A percentile compares a stretch with the other conserved stretches of the same genome.
Evolutionary conservation across 768 basidiomycete species (phyloP).

Genomic region (Solioccasus polychromus): DNA sequence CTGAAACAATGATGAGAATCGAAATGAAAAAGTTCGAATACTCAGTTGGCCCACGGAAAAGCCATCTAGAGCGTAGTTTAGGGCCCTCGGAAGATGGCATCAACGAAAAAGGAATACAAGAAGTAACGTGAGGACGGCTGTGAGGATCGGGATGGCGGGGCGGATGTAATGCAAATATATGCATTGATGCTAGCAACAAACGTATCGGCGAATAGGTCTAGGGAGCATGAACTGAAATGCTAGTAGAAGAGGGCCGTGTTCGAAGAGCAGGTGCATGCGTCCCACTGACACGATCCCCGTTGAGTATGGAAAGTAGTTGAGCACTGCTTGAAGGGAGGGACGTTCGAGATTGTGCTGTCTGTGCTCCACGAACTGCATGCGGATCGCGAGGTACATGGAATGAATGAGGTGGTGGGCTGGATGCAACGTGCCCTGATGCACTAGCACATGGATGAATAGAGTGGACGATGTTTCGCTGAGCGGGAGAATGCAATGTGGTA

Average conservation of each 20-base stretch:
- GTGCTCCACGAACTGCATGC: slow-evolving; percentile 10
- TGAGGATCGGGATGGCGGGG: neutral
- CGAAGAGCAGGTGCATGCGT: slow-evolving; percentile 8
- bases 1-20: slow-evolving; percentile 24
- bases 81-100: slow-evolving; percentile 15
- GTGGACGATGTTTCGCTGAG: slow-evolving; percentile 7
- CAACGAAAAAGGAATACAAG: slow-evolving; percentile 16
- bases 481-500: slow-evolving; percentile 14
- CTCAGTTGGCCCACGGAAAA: slow-evolving; percentile 20
- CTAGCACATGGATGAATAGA: slow-evolving; percentile 15
- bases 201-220: slow-evolving; percentile 16
- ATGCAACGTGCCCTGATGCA: slow-evolving; percentile 6
- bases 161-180: slow-evolving; percentile 19
- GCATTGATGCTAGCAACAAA: slow-evolving; percentile 9
- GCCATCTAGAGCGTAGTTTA: slow-evolving; percentile 21
- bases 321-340: slow-evolving; percentile 22
- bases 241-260: slow-evolving; percentile 6
- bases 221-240: slow-evolving; percentile 20
- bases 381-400: slow-evolving; percentile 13
- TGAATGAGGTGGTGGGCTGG: slow-evolving; percentile 7
- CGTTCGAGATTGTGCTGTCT: slow-evolving; percentile 13
- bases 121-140: slow-evolving; percentile 5
- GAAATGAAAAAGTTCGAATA: slow-evolving; percentile 24
- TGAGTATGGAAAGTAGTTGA: slow-evolving; percentile 37
- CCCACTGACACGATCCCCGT: slow-evolving; percentile 22